Base-by-base conservation (phyloP, 2,329 filamentous ascomycete species). In the Neophaeococcomyces mojaviensis region DNA sequence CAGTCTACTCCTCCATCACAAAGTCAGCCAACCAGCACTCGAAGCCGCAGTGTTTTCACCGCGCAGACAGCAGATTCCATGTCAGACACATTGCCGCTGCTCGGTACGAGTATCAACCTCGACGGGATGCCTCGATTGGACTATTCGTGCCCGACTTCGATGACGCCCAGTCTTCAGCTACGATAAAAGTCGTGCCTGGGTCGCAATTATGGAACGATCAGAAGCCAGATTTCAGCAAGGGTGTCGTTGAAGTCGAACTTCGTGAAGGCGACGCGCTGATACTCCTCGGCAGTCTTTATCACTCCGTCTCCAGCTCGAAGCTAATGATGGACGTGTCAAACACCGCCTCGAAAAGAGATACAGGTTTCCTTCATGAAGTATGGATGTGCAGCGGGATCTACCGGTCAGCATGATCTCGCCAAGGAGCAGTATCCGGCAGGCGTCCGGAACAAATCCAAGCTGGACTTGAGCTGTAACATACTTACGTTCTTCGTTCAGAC, bases 21-120 rank as follows among this genome's bases (percentile, higher is more conserved):
- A 64, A 67, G 61, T 61, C 1, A 61, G 58, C 4, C 62, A 64
- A 0, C 60, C 61, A 2, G 61, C 59, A 2, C 47, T 54, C 3
- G 4, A 4, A 3, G 4, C 38, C 19, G 24, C 13, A 9, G 20
- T 9, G 9, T 7, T 55, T 67, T 5, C 64, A 67, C 43, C 61
- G 65, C 4, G 64, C 66, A 45, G 65, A 68, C 49, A 67, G 66
- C 48, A 66, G 64, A 44, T 64, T 66, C 41, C 65, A 67, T 43
- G 60, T 60, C 5, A 55, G 60, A 3, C 64, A 68, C 48, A 16
- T 39, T 3, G 37, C 52, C 12, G 47, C 57, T 0, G 38, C 49
- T 1, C 39, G 42, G 1, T 64, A 66, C 40, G 31, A 42, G 9
- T 52, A 52, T 3, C 58, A 60, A 15, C 30, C 38, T 4, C 38